Evolutionary conservation across 108 stramenopile genomes (phyloP), one percentile per base, ranked within the genome.

Genomic region (Nitzschia putrida): DNA sequence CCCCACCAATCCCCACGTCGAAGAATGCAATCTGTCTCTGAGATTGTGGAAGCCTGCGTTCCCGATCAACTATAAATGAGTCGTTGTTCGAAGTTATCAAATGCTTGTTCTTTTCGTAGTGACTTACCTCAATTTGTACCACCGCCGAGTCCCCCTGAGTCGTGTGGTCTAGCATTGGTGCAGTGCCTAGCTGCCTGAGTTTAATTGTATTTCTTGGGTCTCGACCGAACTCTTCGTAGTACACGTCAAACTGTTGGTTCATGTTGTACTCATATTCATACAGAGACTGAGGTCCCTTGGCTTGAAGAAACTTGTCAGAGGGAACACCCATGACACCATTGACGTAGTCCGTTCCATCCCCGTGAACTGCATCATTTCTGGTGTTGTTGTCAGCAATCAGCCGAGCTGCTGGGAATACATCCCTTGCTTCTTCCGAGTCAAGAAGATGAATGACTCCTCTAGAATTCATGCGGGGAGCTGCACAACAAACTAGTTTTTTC

Each of bases 31-130:
- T 85, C 85, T 4, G 76, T 76, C 42, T 57, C 57, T 57, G 81
- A 85, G 9, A 85, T 67, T 8, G 81, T 82, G 1, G 85, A 85
- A 51, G 85, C 85, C 81, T 85, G 45, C 22, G 40, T 7, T 13
- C 1, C 9, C 13, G 5, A 8, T 23, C 63, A 64, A 64, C 9
- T 3, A 44, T 16, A 34, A 50, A 45, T 50, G 45, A 51, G 10
- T 16, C 1, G 1, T 34, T 34, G 29, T 34, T n/a, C n/a, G n/a
- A 34, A 34, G 29, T 4, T 3, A 34, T 1, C 29, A 64, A 12
- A 50, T 8, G 5, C 59, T 20, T 16, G 0, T 14, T 3, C 40
- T 5, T 41, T 21, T 34, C 3, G 4, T 34, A 34, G 4, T 34
- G 22, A 25, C 80, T 43, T 74, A 80, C 80, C 67, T 81, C 80